Evolutionary conservation across 1,284 basidiomycete genomes (phyloP).

Genomic region (Porogramme epimiltina): DNA sequence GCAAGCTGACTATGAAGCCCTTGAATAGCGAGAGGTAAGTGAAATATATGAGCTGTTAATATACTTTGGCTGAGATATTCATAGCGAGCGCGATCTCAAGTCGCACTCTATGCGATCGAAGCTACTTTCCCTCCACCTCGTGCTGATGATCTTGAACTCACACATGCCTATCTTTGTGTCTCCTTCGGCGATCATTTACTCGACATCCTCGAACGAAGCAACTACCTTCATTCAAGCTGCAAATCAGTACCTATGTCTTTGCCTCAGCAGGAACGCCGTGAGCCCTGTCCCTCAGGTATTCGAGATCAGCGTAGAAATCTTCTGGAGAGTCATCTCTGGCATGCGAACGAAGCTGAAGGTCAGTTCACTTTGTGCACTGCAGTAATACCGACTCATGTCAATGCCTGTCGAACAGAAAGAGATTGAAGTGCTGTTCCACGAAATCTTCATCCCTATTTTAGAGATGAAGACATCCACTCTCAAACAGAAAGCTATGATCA

Average conservation of each 20-base stretch:
- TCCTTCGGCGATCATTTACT: slow-evolving; percentile 84
- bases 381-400: too few species aligned
- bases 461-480: slow-evolving; percentile 98
- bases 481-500: slow-evolving; percentile 90
- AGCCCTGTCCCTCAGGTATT: slow-evolving; percentile 97
- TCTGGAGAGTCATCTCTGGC: slow-evolving; percentile 93
- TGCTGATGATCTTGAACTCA: slow-evolving; percentile 89
- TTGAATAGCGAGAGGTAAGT: slow-evolving; percentile 87
- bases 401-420: too few species aligned
- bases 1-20: slow-evolving; percentile 98
- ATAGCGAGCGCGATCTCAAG: slow-evolving; percentile 87
- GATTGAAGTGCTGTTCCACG: slow-evolving; percentile 96
- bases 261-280: slow-evolving; percentile 93
- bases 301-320: slow-evolving; percentile 97
- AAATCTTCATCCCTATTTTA: slow-evolving; percentile 98
- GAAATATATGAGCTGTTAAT: not conserved
- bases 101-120: slow-evolving; percentile 97
- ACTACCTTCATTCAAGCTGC: slow-evolving; percentile 90
- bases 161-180: slow-evolving; percentile 91
- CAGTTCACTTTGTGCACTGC: slow-evolving; percentile 14
- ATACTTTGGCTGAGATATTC: not conserved
- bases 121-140: slow-evolving; percentile 88
- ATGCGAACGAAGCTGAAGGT: slow-evolving; percentile 97
- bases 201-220: slow-evolving; percentile 82
- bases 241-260: slow-evolving; percentile 94